Percentiles rank a stretch among this genome's conserved stretches.
Evolutionary conservation across 1,284 basidiomycete genomes (phyloP).

Genomic region (Heterobasidion irregulare): DNA sequence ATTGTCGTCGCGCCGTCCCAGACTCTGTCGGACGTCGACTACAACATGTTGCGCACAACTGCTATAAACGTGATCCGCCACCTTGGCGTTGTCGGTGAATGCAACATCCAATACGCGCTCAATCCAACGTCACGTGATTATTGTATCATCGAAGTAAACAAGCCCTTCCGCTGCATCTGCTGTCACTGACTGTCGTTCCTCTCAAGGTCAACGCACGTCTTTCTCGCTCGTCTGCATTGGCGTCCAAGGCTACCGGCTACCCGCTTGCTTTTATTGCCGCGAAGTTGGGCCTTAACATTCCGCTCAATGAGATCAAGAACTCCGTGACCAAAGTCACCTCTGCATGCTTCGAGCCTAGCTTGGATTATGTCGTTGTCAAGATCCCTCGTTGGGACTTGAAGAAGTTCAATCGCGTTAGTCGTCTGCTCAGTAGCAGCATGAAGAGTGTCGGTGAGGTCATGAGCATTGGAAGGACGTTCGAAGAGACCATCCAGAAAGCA

Average conservation of each 20-base stretch:
- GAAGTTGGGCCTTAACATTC: constrained; percentile 94
- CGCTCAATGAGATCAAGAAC: constrained; percentile 97
- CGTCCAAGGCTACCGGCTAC: constrained; percentile 98
- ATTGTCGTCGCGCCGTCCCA: constrained; percentile 98
- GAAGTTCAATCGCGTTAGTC: constrained; percentile 92
- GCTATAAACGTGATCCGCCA: constrained; percentile 98
- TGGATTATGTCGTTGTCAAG: constrained; percentile 98
- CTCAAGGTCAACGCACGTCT: constrained; percentile 95
- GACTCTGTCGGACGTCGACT: constrained; percentile 95
- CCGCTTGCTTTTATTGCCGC: constrained; percentile 98
- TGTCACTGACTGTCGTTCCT: neutral
- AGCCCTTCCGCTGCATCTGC: neutral
- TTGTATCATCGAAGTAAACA: constrained; percentile 88
- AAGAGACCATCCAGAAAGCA: constrained; percentile 97
- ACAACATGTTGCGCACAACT: constrained; percentile 98
- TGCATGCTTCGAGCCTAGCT: constrained; percentile 96
- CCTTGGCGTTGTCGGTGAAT: constrained; percentile 95
- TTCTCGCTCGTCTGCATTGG: constrained; percentile 94
- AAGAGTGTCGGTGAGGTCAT: constrained; percentile 99
- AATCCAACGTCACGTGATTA: constrained; percentile 95
- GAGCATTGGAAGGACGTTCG: constrained; percentile 97
- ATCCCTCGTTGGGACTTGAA: constrained; percentile 99
- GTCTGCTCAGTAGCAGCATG: constrained; percentile 88
- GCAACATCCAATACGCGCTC: constrained; percentile 98
- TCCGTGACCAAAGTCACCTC: constrained; percentile 93